Evolutionary conservation across 108 stramenopile species (phyloP), one percentile per base, ranked within the genome.

Genomic region (Licmophora abbreviata): DNA sequence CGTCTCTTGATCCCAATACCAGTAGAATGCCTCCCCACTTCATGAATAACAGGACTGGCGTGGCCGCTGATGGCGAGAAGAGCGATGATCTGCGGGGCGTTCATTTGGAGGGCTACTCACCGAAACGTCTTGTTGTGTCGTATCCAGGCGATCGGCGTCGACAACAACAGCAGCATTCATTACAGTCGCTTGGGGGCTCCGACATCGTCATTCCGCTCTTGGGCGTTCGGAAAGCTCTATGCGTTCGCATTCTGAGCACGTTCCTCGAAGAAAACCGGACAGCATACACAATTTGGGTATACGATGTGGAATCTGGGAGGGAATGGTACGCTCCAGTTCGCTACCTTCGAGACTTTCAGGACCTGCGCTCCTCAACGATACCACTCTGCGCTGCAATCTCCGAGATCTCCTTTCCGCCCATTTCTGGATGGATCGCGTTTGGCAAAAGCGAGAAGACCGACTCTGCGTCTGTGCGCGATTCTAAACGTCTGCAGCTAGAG

Each of bases 271-370:
- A 54, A 14, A 69, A 62, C 41, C 65, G 71, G 10, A 68, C 68
- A 10, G 90, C 85, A 18, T 92, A 79, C 44, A 83, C 85, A 12
- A 87, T 92, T 32, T 87, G 83, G 81, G 79, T 79, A 8, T 83
- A 72, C 55, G 90, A 92, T 50, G 65, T 76, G 1, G 90, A 92
- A 53, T 66, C 74, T 28, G 80, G 74, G 7, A 48, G 53, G 29
- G 90, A 92, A 48, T 92, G 84, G 84, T 92, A 83, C 59, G 90
- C 90, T 17, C 90, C 90, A 1, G 67, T 85, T 32, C 66, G 90
- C 29, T 88, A 83, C 41, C 70, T 64, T 64, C 29, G 70, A 28
- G 90, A 92, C 58, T 92, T 92, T 56, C 48, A 60, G 51, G 90
- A 92, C 30, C 64, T 92, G 23, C 68, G 79, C 0, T 46, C 42